phyloP scores from a whole-genome alignment of 2,329 filamentous ascomycete species.

The Rhynchosporium secalis region DNA sequence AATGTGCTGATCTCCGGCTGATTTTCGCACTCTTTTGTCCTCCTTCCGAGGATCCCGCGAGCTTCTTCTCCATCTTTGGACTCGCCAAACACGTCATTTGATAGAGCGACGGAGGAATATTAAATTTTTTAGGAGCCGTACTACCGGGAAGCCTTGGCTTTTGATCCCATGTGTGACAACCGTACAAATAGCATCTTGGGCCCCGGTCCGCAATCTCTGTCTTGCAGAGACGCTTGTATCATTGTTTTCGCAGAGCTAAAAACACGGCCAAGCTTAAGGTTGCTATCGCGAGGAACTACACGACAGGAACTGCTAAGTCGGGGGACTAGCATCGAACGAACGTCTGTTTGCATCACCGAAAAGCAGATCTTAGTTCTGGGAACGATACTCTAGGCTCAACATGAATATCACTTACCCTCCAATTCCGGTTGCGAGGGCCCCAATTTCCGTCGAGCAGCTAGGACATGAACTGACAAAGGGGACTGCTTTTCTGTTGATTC shows the following conservation, averaged over 20 bases:
- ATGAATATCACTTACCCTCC: constrained; percentile 36
- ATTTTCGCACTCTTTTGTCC: constrained; percentile 15
- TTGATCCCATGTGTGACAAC: background rate
- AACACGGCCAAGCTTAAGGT: background rate
- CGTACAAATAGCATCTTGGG: background rate
- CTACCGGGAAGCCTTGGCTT: constrained; percentile 6
- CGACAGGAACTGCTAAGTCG: background rate
- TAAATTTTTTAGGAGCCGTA: background rate
- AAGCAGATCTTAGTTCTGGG: background rate
- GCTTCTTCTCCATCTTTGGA: background rate
- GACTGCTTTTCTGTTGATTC: constrained; percentile 34
- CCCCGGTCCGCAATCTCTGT: background rate
- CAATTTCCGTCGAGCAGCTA: constrained; percentile 31
- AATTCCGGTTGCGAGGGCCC: constrained; percentile 24
- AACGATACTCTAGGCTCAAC: constrained; percentile 5
- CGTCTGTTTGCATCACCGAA: background rate
- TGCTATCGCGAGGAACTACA: background rate
- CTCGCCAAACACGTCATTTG: constrained; percentile 3
- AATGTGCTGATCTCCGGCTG: constrained; percentile 11
- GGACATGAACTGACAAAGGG: constrained; percentile 36
- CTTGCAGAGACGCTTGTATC: background rate
- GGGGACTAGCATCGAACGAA: background rate
- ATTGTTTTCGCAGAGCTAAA: background rate
- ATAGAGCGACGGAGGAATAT: background rate
- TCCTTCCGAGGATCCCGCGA: constrained; percentile 24